Evolutionary conservation across 2,329 filamentous ascomycete species (phyloP).

Genomic region (Cladosporium colombiae): DNA sequence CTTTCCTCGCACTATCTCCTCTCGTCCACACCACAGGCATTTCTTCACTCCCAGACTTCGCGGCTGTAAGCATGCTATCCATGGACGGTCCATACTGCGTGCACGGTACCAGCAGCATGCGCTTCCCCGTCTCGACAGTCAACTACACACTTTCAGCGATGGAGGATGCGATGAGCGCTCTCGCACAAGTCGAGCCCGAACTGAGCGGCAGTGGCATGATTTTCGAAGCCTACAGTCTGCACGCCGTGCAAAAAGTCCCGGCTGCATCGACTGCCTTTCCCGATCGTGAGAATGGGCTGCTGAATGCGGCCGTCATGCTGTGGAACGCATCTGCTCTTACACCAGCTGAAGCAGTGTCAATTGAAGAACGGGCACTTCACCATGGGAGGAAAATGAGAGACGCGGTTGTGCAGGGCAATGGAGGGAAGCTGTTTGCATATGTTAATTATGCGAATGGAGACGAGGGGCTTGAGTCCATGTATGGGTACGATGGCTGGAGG

Average conservation of each 20-base stretch:
- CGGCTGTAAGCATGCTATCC: neutral
- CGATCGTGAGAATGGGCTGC: conserved; percentile 13
- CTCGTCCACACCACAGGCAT: neutral
- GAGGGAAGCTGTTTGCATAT: conserved; percentile 32
- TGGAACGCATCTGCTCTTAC: neutral
- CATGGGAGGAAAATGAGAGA: neutral
- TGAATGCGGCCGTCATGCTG: neutral
- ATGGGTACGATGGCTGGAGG: conserved; percentile 39
- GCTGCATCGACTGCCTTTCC: conserved; percentile 12
- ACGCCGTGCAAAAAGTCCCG: conserved; percentile 1
- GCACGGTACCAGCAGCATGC: conserved; percentile 7
- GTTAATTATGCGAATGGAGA: conserved; percentile 40
- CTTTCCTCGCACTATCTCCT: neutral
- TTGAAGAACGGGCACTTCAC: neutral
- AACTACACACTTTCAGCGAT: conserved; percentile 3
- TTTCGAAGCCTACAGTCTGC: conserved; percentile 13
- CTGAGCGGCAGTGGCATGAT: conserved; percentile 5
- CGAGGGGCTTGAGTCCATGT: conserved; percentile 34
- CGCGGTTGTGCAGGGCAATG: conserved; percentile 21
- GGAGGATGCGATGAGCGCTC: neutral
- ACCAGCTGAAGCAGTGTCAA: neutral
- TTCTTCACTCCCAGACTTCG: conserved; percentile 1
- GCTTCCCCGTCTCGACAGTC: conserved; percentile 1
- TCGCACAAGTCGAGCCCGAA: neutral
- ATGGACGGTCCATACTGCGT: conserved; percentile 2